phyloP scores from a whole-genome alignment of 495 filamentous ascomycete species.

The Trichocladium antarcticum region DNA sequence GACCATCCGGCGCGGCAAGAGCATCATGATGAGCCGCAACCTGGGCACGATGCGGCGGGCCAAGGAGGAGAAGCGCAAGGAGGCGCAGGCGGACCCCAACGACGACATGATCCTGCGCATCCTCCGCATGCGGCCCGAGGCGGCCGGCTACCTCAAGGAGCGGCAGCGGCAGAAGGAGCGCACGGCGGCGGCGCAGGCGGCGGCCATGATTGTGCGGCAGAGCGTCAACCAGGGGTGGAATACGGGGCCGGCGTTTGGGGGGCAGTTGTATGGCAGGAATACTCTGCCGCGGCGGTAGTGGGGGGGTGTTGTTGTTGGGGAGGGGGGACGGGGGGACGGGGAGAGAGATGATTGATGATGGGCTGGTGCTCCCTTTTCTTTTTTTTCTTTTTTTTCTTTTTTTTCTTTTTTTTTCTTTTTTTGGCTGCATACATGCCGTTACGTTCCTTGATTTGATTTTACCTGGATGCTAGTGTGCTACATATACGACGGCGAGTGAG shows the following conservation, averaged over 20 bases:
- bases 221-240: constrained; percentile 56
- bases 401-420: too few species aligned
- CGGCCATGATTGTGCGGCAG: constrained; percentile 88
- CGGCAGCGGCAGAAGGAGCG: constrained; percentile 88
- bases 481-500: not conserved
- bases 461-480: not conserved
- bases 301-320: not conserved
- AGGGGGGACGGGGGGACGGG: not conserved
- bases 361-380: too few species aligned
- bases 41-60: constrained; percentile 90
- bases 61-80: constrained; percentile 90
- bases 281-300: constrained; percentile 20
- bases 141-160: constrained; percentile 79
- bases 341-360: not conserved
- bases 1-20: constrained; percentile 71
- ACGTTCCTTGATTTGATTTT: not conserved
- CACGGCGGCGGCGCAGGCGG: constrained; percentile 77
- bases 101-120: constrained; percentile 98
- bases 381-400: too few species aligned
- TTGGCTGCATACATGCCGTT: not conserved
- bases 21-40: constrained; percentile 89
- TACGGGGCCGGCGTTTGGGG: constrained; percentile 36
- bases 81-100: constrained; percentile 90
- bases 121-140: constrained; percentile 90
- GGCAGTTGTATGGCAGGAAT: constrained; percentile 23